phyloP scores from a whole-genome alignment of 371 early-diverging fungal genomes.

The Mucor saturninus region DNA sequence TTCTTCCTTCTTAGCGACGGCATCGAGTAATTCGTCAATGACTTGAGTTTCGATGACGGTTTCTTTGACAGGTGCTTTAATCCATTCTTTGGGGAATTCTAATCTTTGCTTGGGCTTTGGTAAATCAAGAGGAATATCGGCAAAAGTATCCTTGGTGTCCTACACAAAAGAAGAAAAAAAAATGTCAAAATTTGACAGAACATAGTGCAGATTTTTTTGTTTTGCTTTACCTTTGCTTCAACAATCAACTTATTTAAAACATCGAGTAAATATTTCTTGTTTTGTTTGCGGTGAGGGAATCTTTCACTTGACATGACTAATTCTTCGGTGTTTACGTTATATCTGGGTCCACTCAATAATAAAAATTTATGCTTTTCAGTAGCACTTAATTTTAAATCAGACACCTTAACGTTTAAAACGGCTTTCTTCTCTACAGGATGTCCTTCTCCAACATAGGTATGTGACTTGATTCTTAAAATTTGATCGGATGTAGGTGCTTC shows the following conservation, averaged over 20 bases:
- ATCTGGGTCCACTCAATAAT: slow-evolving; percentile 64
- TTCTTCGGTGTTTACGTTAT: slow-evolving; percentile 57
- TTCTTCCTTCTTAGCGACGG: background rate
- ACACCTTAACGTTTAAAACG: slow-evolving; percentile 60
- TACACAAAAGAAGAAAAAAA: slow-evolving; percentile 7
- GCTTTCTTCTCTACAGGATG: slow-evolving; percentile 68
- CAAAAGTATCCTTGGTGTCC: slow-evolving; percentile 58
- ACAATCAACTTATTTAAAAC: slow-evolving; percentile 56
- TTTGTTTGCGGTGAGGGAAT: slow-evolving; percentile 69
- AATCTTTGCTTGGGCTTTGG: slow-evolving; percentile 62
- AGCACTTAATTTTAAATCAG: slow-evolving; percentile 54
- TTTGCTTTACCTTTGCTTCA: slow-evolving; percentile 58
- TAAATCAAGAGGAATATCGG: slow-evolving; percentile 65
- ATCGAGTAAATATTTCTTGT: slow-evolving; percentile 70
- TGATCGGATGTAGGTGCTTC: slow-evolving; percentile 55
- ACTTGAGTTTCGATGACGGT: background rate
- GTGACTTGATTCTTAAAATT: slow-evolving; percentile 64
- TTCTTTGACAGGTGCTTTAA: slow-evolving; percentile 18
- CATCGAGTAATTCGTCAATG: background rate
- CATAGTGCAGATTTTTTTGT: background rate
- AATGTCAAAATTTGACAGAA: background rate
- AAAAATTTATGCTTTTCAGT: slow-evolving; percentile 63
- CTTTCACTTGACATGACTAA: slow-evolving; percentile 66
- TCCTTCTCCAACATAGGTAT: slow-evolving; percentile 65
- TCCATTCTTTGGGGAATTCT: slow-evolving; percentile 72